Conservation (phyloP, 169 alveolate genomes). For the Cystoisospora suis region DNA sequence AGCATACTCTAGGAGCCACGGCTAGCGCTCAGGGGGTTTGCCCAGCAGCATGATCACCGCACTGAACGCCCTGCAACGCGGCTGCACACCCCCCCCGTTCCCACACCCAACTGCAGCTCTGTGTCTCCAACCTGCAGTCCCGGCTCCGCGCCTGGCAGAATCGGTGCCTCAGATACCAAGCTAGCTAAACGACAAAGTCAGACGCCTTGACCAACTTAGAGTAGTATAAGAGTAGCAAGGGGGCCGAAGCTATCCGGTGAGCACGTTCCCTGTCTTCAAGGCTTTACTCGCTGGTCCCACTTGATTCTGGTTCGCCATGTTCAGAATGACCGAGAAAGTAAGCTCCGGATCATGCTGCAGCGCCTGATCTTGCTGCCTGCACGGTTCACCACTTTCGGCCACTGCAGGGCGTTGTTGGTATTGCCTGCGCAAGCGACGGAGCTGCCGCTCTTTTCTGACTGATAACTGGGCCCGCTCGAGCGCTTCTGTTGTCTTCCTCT, state of each 20-base stretch:
- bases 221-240: background rate
- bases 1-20: no score
- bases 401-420: background rate
- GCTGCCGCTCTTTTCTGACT: background rate
- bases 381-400: background rate
- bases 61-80: no score
- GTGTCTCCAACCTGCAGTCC: background rate
- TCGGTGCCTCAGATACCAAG: no score
- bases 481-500: background rate
- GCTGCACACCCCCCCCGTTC: no score
- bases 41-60: no score
- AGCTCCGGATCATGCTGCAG: constrained; percentile 72
- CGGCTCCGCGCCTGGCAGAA: background rate
- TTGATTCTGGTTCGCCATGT: constrained; percentile 87
- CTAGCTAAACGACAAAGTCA: no score
- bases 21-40: no score
- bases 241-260: background rate
- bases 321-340: constrained; percentile 85
- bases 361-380: background rate
- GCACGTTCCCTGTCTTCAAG: no score
- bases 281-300: constrained; percentile 66
- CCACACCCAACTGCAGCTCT: no score
- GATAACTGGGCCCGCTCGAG: background rate
- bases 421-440: background rate
- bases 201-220: background rate